Conservation (phyloP, 2,329 filamentous ascomycete species). For the Aspergillus brunneoviolaceus region DNA sequence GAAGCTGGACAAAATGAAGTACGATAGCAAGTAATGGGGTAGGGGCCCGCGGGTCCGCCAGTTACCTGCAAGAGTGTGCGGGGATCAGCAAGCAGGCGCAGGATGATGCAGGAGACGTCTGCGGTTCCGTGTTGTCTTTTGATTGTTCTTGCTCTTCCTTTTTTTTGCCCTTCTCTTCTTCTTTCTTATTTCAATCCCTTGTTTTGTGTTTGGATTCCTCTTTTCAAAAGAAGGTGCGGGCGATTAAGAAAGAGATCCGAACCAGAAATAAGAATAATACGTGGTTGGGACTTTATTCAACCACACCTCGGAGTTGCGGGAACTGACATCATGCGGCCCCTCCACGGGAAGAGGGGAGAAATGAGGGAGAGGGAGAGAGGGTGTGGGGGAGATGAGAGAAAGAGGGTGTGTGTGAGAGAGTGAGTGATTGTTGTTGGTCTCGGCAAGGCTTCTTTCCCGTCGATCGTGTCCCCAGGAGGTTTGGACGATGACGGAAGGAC, state of each 20-base stretch:
- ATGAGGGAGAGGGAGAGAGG: background rate
- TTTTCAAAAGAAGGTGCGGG: background rate
- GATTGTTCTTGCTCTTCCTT: background rate
- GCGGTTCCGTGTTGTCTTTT: too few relatives aligned
- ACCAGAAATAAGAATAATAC: background rate
- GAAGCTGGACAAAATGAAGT: background rate
- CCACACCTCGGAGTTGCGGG: background rate
- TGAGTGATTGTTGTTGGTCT: background rate
- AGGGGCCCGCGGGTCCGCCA: background rate
- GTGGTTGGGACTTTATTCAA: background rate
- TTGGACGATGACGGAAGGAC: background rate
- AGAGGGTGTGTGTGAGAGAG: background rate
- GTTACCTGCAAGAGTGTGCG: constrained; percentile 8
- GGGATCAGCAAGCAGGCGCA: background rate
- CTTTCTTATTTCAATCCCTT: background rate
- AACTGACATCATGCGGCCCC: background rate
- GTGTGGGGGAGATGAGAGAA: background rate
- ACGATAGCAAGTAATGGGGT: background rate
- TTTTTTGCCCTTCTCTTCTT: background rate
- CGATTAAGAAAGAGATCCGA: background rate
- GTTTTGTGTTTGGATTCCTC: too few relatives aligned
- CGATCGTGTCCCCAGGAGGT: background rate
- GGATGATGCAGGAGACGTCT: background rate
- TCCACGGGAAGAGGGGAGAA: background rate
- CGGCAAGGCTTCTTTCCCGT: background rate